These are phyloP conservation scores for Boletus bicolor DNA, from an alignment of 768 basidiomycete species.

Conservation along the genomic window DNA sequence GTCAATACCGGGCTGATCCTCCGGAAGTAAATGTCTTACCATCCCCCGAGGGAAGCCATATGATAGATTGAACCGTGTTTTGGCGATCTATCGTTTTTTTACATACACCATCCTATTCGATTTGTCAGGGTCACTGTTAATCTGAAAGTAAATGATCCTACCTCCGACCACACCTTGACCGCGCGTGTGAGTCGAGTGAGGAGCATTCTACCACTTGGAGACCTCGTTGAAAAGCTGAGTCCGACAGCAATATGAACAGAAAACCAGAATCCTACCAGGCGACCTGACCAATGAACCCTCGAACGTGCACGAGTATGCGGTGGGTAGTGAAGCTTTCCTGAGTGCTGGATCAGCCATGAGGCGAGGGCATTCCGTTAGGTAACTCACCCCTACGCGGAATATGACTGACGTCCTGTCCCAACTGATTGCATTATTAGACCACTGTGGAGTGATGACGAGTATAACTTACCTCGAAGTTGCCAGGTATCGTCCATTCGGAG, in stretches of 20 bases:
- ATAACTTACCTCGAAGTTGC: constrained; percentile 48
- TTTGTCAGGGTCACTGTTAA: constrained; percentile 7
- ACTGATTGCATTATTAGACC: constrained; percentile 25
- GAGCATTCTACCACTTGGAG: constrained; percentile 43
- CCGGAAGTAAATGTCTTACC: constrained; percentile 28
- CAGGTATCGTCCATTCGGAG: constrained; percentile 50
- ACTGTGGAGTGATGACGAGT: neutral
- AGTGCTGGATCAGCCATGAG: constrained; percentile 14
- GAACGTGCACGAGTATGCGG: constrained; percentile 48
- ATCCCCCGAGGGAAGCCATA: constrained; percentile 50
- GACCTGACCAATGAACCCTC: constrained; percentile 53
- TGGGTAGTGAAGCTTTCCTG: constrained; percentile 45
- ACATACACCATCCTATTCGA: constrained; percentile 46
- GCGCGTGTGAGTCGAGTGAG: constrained; percentile 48
- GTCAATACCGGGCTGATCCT: constrained; percentile 11
- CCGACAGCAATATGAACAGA: neutral
- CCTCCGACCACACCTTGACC: constrained; percentile 53
- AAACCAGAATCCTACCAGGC: constrained; percentile 38
- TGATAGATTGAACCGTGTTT: constrained; percentile 46
- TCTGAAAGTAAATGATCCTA: constrained; percentile 19
- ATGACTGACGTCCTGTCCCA: constrained; percentile 53
- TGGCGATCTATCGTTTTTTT: constrained; percentile 48
- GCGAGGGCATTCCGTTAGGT: constrained; percentile 2
- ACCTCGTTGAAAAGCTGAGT: constrained; percentile 33
- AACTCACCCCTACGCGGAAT: constrained; percentile 45